A percentile compares a stretch with the other conserved stretches of the same genome.
Evolutionary conservation across 2,329 filamentous ascomycete genomes (phyloP).

Genomic region (Colletotrichum liriopes): DNA sequence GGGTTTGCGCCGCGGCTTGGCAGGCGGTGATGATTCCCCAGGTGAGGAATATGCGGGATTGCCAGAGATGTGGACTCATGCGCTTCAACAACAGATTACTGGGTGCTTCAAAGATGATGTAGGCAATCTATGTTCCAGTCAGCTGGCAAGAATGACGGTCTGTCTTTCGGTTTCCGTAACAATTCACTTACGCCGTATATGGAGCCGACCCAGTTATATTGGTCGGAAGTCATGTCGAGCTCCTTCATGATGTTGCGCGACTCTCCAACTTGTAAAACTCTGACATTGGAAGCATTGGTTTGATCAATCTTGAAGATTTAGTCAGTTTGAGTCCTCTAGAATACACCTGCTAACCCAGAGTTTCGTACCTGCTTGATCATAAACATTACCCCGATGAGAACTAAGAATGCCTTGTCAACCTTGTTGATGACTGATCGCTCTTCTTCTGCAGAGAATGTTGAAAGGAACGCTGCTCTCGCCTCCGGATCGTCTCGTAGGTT

Average conservation of each 20-base stretch:
- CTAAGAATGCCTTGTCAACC: constrained; percentile 55
- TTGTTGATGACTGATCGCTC: constrained; percentile 57
- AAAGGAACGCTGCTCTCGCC: constrained; percentile 51
- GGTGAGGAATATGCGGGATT: constrained; percentile 54
- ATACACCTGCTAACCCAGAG: constrained; percentile 1
- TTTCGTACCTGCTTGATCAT: constrained; percentile 57
- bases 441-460: constrained; percentile 56
- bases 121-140: constrained; percentile 50
- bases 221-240: constrained; percentile 29
- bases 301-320: constrained; percentile 51
- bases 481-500: constrained; percentile 44
- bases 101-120: constrained; percentile 58
- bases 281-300: constrained; percentile 58
- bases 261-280: constrained; percentile 59
- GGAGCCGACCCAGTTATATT: constrained; percentile 35
- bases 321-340: not conserved
- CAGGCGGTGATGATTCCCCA: constrained; percentile 58
- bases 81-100: constrained; percentile 57
- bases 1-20: constrained; percentile 57
- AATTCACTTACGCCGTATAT: constrained; percentile 22
- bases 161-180: too few species aligned
- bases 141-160: not conserved
- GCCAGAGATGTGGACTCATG: constrained; percentile 54
- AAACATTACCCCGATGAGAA: constrained; percentile 58
- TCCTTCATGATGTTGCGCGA: constrained; percentile 51